A percentile compares a stretch with the other conserved stretches of the same genome.
phyloP scores from a whole-genome alignment of 805 yeast genomes.

The Wickerhamiella australiensis region DNA sequence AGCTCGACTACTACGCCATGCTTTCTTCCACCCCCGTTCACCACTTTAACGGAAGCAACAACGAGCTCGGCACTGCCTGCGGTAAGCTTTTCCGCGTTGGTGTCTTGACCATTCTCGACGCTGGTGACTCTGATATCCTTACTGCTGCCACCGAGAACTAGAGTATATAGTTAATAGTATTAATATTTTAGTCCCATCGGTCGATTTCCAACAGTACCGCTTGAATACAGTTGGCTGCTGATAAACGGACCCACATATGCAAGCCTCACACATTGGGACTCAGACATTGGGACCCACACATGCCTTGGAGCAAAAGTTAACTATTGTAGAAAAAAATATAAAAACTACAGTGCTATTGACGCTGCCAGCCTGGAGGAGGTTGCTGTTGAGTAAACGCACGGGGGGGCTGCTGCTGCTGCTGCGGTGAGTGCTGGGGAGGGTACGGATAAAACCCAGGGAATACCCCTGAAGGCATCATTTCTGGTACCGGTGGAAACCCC shows the following conservation, averaged over 20 bases:
- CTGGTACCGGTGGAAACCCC: not conserved
- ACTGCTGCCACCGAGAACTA: constrained; percentile 22
- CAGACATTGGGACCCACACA: too few relatives aligned
- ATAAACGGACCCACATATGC: too few relatives aligned
- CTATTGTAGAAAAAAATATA: not conserved
- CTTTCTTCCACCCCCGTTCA: constrained; percentile 91
- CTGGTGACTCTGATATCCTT: constrained; percentile 99
- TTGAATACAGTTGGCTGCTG: too few relatives aligned
- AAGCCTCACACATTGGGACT: too few relatives aligned
- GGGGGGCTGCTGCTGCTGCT: not conserved
- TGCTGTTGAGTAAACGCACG: not conserved
- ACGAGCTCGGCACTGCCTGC: constrained; percentile 99
- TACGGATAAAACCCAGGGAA: not conserved
- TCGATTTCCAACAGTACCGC: too few relatives aligned
- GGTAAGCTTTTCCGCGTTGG: constrained; percentile 99
- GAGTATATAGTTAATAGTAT: constrained; percentile 1
- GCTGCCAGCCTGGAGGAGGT: not conserved
- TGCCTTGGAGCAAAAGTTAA: too few relatives aligned
- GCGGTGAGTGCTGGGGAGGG: not conserved
- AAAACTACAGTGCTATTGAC: not conserved
- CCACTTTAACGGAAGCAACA: constrained; percentile 99
- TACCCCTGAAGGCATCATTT: not conserved
- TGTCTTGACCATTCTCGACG: constrained; percentile 88
- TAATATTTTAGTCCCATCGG: not conserved
- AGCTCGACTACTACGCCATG: constrained; percentile 99